Percentiles rank a stretch among this genome's conserved stretches.
These are phyloP conservation scores for Xylaria sp. DNA, from an alignment of 2,329 filamentous ascomycete species.

Conservation along the genomic window DNA sequence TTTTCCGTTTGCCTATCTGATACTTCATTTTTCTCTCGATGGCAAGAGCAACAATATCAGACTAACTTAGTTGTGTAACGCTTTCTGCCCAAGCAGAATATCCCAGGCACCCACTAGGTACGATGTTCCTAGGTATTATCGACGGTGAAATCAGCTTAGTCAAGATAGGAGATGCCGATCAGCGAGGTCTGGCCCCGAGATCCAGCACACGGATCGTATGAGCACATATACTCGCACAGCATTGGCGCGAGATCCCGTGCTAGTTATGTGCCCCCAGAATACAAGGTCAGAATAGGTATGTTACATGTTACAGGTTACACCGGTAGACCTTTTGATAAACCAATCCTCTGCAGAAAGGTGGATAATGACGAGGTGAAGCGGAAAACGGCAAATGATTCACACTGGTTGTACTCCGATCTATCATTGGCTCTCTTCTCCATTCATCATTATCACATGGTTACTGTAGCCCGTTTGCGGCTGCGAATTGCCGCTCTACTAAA, in stretches of 20 bases:
- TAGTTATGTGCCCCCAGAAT: background rate
- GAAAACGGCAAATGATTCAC: background rate
- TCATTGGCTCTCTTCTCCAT: background rate
- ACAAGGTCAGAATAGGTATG: slow-evolving; percentile 2
- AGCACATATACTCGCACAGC: slow-evolving; percentile 7
- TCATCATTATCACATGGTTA: slow-evolving; percentile 1
- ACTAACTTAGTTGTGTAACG: no score
- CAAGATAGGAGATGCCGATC: slow-evolving; percentile 13
- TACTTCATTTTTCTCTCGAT: no score
- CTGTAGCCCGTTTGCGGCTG: slow-evolving; percentile 10
- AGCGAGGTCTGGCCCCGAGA: slow-evolving; percentile 9
- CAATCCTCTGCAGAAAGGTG: background rate
- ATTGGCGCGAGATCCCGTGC: background rate
- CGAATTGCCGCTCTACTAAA: slow-evolving; percentile 11
- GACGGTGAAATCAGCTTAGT: background rate
- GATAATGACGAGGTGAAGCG: slow-evolving; percentile 17
- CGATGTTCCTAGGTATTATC: background rate
- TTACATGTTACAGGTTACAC: background rate
- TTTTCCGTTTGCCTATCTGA: no score
- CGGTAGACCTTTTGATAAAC: background rate
- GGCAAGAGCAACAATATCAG: no score
- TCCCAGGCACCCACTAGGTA: background rate
- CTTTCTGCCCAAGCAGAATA: background rate
- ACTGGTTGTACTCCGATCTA: background rate
- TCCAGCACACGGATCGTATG: slow-evolving; percentile 1